Percentiles rank a stretch among this genome's conserved stretches.
Evolutionary conservation across 331 rosid genomes (phyloP).

Genomic region (Pyrus hybrid): DNA sequence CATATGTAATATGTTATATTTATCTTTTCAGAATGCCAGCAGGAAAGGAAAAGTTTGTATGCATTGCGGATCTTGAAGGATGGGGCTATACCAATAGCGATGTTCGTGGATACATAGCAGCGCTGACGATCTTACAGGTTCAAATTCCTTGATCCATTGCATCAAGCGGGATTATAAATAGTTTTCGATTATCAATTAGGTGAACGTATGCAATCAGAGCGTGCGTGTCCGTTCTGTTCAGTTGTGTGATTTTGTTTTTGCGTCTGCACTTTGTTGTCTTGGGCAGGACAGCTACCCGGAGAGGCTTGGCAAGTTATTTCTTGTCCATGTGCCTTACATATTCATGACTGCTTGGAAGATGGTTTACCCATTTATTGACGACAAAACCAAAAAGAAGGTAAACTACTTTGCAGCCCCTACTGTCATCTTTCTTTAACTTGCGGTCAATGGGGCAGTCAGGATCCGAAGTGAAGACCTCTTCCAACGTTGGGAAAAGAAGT

Average conservation of each 20-base stretch:
- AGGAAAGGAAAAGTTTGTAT: constrained; percentile 33
- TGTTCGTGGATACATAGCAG: constrained; percentile 34
- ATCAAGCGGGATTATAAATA: background rate
- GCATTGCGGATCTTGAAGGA: constrained; percentile 36
- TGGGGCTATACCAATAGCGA: constrained; percentile 35
- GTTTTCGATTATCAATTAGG: background rate
- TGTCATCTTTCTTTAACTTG: background rate
- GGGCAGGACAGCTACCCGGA: constrained; percentile 53
- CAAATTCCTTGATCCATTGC: background rate
- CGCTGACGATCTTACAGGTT: constrained; percentile 41
- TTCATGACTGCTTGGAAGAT: constrained; percentile 56
- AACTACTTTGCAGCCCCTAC: background rate
- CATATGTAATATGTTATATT: background rate
- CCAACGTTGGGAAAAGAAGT: background rate
- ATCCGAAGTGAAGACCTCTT: too few relatives aligned
- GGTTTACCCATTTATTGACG: constrained; percentile 56
- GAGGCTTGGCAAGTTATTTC: constrained; percentile 42
- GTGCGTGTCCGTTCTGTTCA: background rate
- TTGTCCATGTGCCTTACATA: constrained; percentile 36
- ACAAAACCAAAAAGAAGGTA: constrained; percentile 49
- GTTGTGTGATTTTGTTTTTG: background rate
- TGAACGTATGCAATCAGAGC: background rate
- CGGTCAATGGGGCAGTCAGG: background rate
- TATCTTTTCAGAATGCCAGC: constrained; percentile 40
- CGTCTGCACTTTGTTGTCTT: background rate